Conservation (phyloP, 768 basidiomycete genomes). For the Lanmaoa rubissima region DNA sequence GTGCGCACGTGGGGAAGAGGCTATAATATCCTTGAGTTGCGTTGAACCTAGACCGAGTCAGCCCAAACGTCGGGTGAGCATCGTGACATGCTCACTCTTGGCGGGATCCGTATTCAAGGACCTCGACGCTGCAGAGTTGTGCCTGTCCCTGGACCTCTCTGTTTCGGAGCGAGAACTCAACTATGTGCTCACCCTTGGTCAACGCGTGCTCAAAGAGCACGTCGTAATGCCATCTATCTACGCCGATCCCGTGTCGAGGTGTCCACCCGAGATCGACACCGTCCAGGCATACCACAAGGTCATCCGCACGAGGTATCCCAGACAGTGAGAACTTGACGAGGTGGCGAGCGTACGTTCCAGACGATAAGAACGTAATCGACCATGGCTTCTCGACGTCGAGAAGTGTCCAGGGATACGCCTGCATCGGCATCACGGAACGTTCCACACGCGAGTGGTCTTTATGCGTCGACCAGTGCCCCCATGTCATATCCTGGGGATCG, state of each 20-base stretch:
- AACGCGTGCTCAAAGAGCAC: conserved; percentile 43
- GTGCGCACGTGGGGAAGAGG: conserved; percentile 68
- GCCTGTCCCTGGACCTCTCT: conserved; percentile 48
- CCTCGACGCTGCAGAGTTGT: conserved; percentile 75
- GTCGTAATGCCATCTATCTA: conserved; percentile 79
- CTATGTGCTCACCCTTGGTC: conserved; percentile 50
- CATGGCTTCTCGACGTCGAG: conserved; percentile 61
- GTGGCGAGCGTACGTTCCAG: conserved; percentile 60
- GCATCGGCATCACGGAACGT: conserved; percentile 72
- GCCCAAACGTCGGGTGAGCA: background rate
- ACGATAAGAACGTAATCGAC: conserved; percentile 59
- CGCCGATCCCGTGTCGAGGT: conserved; percentile 47
- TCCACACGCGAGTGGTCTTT: conserved; percentile 45
- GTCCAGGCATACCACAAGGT: conserved; percentile 61
- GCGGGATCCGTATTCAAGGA: conserved; percentile 67
- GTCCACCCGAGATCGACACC: conserved; percentile 58
- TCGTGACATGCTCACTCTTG: conserved; percentile 43
- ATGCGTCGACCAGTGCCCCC: conserved; percentile 69
- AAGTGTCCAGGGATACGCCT: conserved; percentile 73
- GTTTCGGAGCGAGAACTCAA: conserved; percentile 58
- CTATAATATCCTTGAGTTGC: conserved; percentile 56
- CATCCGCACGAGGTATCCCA: conserved; percentile 53
- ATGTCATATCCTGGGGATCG: conserved; percentile 47
- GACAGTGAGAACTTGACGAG: conserved; percentile 71
- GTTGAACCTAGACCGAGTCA: conserved; percentile 50